A percentile compares a stretch with the other conserved stretches of the same genome.
These are phyloP conservation scores for Penicillium antarcticum DNA, from an alignment of 495 filamentous ascomycete genomes.

Conservation along the genomic window DNA sequence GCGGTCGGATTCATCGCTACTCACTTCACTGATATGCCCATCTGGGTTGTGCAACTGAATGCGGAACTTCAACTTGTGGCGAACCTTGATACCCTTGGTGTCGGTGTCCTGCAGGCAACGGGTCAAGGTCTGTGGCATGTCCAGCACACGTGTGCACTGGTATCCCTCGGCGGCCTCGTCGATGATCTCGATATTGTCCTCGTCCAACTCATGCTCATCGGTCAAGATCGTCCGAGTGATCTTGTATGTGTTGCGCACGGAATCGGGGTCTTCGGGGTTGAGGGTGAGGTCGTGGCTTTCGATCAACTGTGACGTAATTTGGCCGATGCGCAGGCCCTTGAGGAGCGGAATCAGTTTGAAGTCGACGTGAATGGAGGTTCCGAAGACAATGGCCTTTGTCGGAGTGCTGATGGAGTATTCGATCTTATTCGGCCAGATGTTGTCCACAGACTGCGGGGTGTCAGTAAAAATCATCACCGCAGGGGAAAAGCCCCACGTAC, in stretches of 20 bases:
- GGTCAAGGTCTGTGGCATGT: constrained; percentile 72
- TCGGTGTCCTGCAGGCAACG: constrained; percentile 85
- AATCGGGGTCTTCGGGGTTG: constrained; percentile 47
- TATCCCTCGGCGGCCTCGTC: constrained; percentile 78
- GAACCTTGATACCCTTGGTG: constrained; percentile 74
- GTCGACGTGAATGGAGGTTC: constrained; percentile 73
- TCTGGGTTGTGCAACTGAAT: constrained; percentile 91
- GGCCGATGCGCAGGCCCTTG: constrained; percentile 80
- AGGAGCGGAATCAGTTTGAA: constrained; percentile 79
- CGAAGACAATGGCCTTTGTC: constrained; percentile 87
- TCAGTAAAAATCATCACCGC: constrained; percentile 7
- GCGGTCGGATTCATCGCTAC: constrained; percentile 1
- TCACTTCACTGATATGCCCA: constrained; percentile 83
- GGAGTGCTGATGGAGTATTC: constrained; percentile 87
- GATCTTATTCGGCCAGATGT: constrained; percentile 92
- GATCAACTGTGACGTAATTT: constrained; percentile 67
- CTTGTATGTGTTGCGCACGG: constrained; percentile 54
- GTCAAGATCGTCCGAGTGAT: constrained; percentile 57
- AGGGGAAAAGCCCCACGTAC: constrained; percentile 39
- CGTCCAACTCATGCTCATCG: constrained; percentile 59
- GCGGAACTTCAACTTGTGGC: constrained; percentile 82
- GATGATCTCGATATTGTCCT: constrained; percentile 62
- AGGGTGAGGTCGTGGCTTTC: constrained; percentile 71
- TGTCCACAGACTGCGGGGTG: constrained; percentile 65
- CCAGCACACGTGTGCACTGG: constrained; percentile 62